Percentiles rank a stretch among this genome's conserved stretches.
phyloP scores from a whole-genome alignment of 2,329 filamentous ascomycete species.

The Aspergillus oerlinghausenensis region DNA sequence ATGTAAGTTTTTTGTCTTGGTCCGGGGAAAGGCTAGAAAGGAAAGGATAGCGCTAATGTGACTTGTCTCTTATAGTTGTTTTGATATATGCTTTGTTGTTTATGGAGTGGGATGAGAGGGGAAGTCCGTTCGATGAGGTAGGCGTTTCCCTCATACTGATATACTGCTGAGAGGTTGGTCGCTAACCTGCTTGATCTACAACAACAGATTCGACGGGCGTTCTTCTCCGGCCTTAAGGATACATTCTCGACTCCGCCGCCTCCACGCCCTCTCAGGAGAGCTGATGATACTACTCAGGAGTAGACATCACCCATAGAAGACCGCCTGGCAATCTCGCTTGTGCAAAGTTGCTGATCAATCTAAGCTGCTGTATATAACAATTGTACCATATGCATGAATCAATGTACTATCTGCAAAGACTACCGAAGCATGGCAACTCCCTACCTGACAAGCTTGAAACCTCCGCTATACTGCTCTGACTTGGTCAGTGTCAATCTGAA shows the following conservation, averaged over 20 bases:
- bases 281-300: conserved; percentile 10
- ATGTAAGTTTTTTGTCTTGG: conserved; percentile 37
- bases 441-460: not conserved
- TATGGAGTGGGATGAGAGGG: conserved; percentile 42
- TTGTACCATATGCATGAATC: not conserved
- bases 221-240: conserved; percentile 29
- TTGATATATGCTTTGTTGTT: conserved; percentile 41
- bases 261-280: conserved; percentile 20
- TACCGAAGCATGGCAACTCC: not conserved
- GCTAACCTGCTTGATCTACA: conserved; percentile 1
- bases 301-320: not conserved
- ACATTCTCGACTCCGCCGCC: conserved; percentile 32
- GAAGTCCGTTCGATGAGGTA: conserved; percentile 39
- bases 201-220: conserved; percentile 28
- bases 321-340: not conserved
- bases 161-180: not conserved
- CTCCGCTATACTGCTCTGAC: not conserved
- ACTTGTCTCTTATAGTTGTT: conserved; percentile 28
- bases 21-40: not conserved
- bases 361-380: not conserved
- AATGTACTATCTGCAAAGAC: not conserved
- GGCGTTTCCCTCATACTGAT: conserved; percentile 11
- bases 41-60: conserved; percentile 4
- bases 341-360: not conserved
- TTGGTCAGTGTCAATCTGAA: not conserved